Evolutionary conservation across 371 early-diverging fungal species (phyloP), one percentile per base, ranked within the genome.

Genomic region (Mucor indicus): DNA sequence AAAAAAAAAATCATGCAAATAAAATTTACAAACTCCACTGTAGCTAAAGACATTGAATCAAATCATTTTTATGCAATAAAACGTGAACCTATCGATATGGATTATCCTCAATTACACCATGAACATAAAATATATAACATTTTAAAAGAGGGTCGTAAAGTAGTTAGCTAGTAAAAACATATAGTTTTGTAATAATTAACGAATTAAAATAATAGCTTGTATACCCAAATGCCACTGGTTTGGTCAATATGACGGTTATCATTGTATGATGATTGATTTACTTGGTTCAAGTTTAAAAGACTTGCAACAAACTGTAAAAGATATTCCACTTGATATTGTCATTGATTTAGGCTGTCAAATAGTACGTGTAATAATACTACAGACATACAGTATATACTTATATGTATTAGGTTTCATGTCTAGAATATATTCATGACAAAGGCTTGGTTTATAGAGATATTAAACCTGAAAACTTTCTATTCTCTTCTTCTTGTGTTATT

Each of bases 371-470:
- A 38, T 20, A 38, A 27, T 27, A 27, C n/a, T n/a, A n/a, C n/a
- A n/a, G n/a, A n/a, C n/a, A n/a, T n/a, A n/a, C n/a, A n/a, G n/a
- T n/a, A n/a, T n/a, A n/a, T n/a, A n/a, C n/a, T 27, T 7, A 4
- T 33, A 22, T 39, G 13, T 39, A 15, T 21, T 41, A 89, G 87
- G 78, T 98, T 39, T 75, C 83, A 1, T 79, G 84, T 38, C 76
- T 98, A n/a, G 93, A 96, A 66, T 75, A 73, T 27, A 83, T 98
- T 33, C 99, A 99, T 67, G 83, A 90, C 43, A 79, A 82, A 57
- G 90, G 93, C 50, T 73, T 94, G 35, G 84, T 99, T 16, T 98
- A 99, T 67, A 80, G 98, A 44, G 99, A 99, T 65, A 90, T 99
- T 50, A 99, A 99, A 62, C 99, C 99, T 13, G 99, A 98, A 60